Evolutionary conservation across 176 grass and related monocot species (phyloP), one percentile per base, ranked within the genome.

Genomic region (Cenchrus purpureus): DNA sequence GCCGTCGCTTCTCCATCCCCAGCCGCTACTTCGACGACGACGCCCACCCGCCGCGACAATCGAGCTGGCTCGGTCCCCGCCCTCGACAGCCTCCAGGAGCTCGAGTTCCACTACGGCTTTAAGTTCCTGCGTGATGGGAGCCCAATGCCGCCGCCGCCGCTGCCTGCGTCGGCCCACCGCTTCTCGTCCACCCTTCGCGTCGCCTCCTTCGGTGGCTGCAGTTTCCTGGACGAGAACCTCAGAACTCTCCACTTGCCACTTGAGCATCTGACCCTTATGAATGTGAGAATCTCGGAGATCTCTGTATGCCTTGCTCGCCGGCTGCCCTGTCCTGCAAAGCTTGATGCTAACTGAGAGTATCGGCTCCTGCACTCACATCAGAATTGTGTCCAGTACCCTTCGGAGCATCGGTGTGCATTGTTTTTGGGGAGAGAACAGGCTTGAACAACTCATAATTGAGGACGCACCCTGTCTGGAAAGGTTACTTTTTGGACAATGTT

Each of bases 81-180:
- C 65, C 65, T 68, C 2, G 6, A 42, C 15, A 10, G 8, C 7
- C 34, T 68, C 0, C 65, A 68, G 65, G 16, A 68, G 10, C 42
- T 70, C 17, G 17, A 45, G 16, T 5, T 70, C 17, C 2, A 19
- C 15, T 58, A 58, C 56, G 17, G 56, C 56, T 8, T 20, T 0
- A 0, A 6, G 56, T 58, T 8, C 56, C 17, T 5, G 15, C 54
- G 54, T 6, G 5, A 6, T 15, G 4, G 54, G 17, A 2, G 16
- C 16, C 6, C 5, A 5, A 20, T 9, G 10, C n/a, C 0, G 1
- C n/a, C n/a, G 32, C 10, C 11, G 10, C n/a, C 0, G 13, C 40
- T 48, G 40, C 67, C 42, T 8, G 6, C 80, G 0, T 31, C 67
- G 2, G 53, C 22, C 4, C 53, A 12, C n/a, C n/a, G 52, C 66